Evolutionary conservation across 139 green algal genomes (phyloP).

Genomic region (Raphidocelis subcapitata): DNA sequence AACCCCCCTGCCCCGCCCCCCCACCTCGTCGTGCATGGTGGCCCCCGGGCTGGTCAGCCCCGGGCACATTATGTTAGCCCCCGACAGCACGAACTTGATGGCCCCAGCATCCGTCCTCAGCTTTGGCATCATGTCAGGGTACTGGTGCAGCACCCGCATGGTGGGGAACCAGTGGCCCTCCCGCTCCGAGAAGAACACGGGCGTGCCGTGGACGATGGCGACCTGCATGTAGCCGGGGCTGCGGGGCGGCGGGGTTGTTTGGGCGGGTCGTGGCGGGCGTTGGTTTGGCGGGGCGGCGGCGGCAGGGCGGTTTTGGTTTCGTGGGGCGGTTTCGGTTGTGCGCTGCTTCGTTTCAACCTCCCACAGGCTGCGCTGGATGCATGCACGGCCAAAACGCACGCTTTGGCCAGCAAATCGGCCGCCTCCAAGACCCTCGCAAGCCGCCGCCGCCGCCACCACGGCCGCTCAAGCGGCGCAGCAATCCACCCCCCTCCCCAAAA

Average conservation of each 20-base stretch:
- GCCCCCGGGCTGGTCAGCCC: slow-evolving; percentile 93
- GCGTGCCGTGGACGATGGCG: slow-evolving; percentile 74
- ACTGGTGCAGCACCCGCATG: slow-evolving; percentile 85
- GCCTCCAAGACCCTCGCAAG: no score
- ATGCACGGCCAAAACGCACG: not conserved
- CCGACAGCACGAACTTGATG: slow-evolving; percentile 98
- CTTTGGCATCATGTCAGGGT: slow-evolving; percentile 81
- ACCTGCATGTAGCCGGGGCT: slow-evolving; percentile 86
- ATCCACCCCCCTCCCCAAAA: no score
- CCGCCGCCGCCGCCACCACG: no score
- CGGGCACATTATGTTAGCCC: slow-evolving; percentile 99
- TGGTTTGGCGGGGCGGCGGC: not conserved
- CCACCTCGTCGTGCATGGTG: slow-evolving; percentile 91
- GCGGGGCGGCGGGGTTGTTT: not conserved
- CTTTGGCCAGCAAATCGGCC: no score
- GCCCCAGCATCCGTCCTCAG: slow-evolving; percentile 89
- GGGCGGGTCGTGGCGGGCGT: not conserved
- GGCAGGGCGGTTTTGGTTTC: not conserved
- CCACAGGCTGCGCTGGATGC: not conserved
- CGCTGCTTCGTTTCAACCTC: not conserved
- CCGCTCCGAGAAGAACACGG: slow-evolving; percentile 91
- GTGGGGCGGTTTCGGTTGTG: not conserved
- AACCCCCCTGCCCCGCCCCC: not conserved
- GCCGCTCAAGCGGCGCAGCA: no score
- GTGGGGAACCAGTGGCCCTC: slow-evolving; percentile 96